phyloP scores from a whole-genome alignment of 768 basidiomycete genomes.

The Boletus sp. region DNA sequence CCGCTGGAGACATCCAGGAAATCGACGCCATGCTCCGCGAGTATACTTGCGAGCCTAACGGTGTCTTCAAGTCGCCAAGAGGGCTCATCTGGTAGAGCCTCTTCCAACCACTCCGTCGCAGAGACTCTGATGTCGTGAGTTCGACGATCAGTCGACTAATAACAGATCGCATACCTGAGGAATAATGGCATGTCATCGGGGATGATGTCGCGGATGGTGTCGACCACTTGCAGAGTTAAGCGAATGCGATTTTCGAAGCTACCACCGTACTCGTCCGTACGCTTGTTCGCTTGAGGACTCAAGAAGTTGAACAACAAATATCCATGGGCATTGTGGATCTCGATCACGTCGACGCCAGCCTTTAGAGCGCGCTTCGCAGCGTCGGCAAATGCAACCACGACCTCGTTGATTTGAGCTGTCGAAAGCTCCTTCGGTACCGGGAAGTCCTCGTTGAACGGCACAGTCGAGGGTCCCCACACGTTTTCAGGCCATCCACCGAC shows the following conservation, averaged over 20 bases:
- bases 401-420: constrained; percentile 50
- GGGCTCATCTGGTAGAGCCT: constrained; percentile 53
- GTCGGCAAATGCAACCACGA: constrained; percentile 55
- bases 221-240: constrained; percentile 60
- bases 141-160: neutral
- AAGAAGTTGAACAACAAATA: constrained; percentile 58
- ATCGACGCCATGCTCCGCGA: constrained; percentile 68
- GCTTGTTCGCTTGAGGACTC: constrained; percentile 58
- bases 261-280: constrained; percentile 70
- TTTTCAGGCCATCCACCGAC: constrained; percentile 52
- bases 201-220: constrained; percentile 60
- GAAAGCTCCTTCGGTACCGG: constrained; percentile 58
- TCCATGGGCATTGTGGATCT: constrained; percentile 66
- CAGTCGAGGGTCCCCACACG: constrained; percentile 56
- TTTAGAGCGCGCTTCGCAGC: constrained; percentile 51
- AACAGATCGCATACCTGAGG: constrained; percentile 47
- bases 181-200: constrained; percentile 67
- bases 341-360: constrained; percentile 58
- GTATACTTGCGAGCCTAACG: constrained; percentile 53
- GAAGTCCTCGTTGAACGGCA: constrained; percentile 43
- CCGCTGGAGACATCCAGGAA: constrained; percentile 71
- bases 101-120: constrained; percentile 73
- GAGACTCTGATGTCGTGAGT: constrained; percentile 43
- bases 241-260: constrained; percentile 68
- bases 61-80: constrained; percentile 74